Conservation (phyloP, 2,329 filamentous ascomycete species). For the Hymenoscyphus infarciens region DNA sequence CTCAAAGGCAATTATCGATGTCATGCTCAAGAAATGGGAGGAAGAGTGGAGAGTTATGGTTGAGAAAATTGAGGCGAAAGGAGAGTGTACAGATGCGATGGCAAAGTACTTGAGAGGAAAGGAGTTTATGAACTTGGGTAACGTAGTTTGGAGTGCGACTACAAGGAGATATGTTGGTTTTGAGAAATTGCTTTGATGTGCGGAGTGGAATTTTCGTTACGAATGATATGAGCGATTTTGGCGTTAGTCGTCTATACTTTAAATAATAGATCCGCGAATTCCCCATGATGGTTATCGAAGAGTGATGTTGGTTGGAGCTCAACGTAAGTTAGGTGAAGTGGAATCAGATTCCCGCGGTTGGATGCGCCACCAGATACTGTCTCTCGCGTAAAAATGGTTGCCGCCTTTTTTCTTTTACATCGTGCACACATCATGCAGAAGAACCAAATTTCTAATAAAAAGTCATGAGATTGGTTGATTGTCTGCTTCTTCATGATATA, state of each 20-base stretch:
- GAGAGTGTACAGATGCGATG: background rate
- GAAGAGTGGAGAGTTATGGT: background rate
- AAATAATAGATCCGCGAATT: background rate
- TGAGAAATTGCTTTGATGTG: background rate
- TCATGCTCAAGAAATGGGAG: background rate
- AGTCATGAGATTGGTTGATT: too few relatives aligned
- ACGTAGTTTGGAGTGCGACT: background rate
- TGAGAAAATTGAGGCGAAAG: background rate
- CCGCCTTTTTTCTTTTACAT: too few relatives aligned
- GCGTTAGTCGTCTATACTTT: background rate
- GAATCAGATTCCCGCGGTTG: too few relatives aligned
- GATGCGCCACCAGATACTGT: too few relatives aligned
- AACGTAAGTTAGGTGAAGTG: too few relatives aligned
- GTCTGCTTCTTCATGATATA: too few relatives aligned
- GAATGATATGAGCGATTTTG: constrained; percentile 1
- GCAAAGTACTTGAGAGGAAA: background rate
- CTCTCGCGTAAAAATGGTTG: too few relatives aligned
- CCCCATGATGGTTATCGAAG: too few relatives aligned
- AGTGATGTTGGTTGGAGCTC: too few relatives aligned
- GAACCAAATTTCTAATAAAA: too few relatives aligned
- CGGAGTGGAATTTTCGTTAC: background rate
- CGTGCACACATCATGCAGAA: too few relatives aligned
- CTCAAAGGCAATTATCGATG: background rate
- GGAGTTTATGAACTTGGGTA: background rate
- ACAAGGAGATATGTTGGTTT: background rate